Conservation (phyloP, 306 rosid species). For the Gastrolobium villosum region DNA sequence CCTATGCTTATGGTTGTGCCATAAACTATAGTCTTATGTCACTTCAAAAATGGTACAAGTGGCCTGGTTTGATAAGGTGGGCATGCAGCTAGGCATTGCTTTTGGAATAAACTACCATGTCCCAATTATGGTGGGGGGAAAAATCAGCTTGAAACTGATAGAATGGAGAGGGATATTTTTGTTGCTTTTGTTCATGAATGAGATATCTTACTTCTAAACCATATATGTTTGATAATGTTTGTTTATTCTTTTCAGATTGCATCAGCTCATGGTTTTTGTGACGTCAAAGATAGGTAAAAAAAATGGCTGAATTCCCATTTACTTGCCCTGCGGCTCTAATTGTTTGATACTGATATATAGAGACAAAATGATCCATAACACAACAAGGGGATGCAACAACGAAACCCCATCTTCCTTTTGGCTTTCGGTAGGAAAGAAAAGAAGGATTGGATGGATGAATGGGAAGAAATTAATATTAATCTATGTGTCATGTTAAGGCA, state of each 20-base stretch:
- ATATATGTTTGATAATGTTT: background rate
- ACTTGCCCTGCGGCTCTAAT: conserved; percentile 25
- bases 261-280: conserved; percentile 52
- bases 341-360: conserved; percentile 2
- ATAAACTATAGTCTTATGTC: background rate
- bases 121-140: conserved; percentile 38
- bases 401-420: background rate
- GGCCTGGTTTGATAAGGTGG: conserved; percentile 47
- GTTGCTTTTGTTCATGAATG: conserved; percentile 9
- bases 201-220: conserved; percentile 12
- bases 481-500: conserved; percentile 45
- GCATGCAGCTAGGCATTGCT: conserved; percentile 46
- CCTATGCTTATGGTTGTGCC: conserved; percentile 26
- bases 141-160: conserved; percentile 12
- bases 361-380: conserved; percentile 9
- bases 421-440: conserved; percentile 27
- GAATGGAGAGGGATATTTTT: conserved; percentile 20
- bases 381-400: conserved; percentile 40
- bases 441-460: conserved; percentile 14
- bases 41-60: conserved; percentile 43
- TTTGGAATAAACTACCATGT: conserved; percentile 44
- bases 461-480: conserved; percentile 33
- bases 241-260: conserved; percentile 24
- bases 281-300: conserved; percentile 44
- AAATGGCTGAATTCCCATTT: background rate